A percentile compares a stretch with the other conserved stretches of the same genome.
These are phyloP conservation scores for Globisporangium mamillatum DNA, from an alignment of 352 stramenopile species.

Conservation along the genomic window DNA sequence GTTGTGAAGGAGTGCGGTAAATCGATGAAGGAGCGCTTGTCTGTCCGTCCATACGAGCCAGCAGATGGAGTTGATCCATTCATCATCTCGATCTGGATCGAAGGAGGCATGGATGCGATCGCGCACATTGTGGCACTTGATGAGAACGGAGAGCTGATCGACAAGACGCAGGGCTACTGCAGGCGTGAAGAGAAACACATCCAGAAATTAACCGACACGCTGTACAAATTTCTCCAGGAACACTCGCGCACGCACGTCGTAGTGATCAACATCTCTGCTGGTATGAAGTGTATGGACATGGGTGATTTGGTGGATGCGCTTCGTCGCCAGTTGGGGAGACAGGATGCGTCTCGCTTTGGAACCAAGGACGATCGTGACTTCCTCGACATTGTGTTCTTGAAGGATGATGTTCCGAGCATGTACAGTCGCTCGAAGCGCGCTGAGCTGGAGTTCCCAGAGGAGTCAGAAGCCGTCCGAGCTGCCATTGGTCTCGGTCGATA, in stretches of 20 bases:
- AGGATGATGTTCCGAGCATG: slow-evolving; percentile 88
- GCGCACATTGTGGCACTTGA: slow-evolving; percentile 84
- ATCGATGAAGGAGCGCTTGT: slow-evolving; percentile 61
- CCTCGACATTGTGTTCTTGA: slow-evolving; percentile 86
- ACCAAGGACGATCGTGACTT: slow-evolving; percentile 80
- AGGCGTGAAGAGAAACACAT: slow-evolving; percentile 73
- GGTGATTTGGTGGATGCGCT: slow-evolving; percentile 83
- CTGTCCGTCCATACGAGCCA: slow-evolving; percentile 76
- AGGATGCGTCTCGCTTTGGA: slow-evolving; percentile 68
- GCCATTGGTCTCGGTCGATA: slow-evolving; percentile 79
- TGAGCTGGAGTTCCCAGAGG: slow-evolving; percentile 82
- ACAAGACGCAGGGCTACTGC: slow-evolving; percentile 86
- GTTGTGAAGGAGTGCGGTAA: slow-evolving; percentile 77
- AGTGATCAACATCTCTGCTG: slow-evolving; percentile 87
- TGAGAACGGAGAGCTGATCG: slow-evolving; percentile 81
- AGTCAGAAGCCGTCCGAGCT: slow-evolving; percentile 75
- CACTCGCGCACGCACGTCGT: slow-evolving; percentile 80
- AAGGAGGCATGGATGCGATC: slow-evolving; percentile 72
- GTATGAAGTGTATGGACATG: slow-evolving; percentile 90
- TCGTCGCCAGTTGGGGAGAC: slow-evolving; percentile 65
- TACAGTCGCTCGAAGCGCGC: slow-evolving; percentile 84
- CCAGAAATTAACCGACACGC: slow-evolving; percentile 65
- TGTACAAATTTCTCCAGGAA: slow-evolving; percentile 83
- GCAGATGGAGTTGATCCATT: slow-evolving; percentile 74
- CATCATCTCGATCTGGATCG: slow-evolving; percentile 88